Percentiles rank a stretch among this genome's conserved stretches.
phyloP scores from a whole-genome alignment of 2,329 filamentous ascomycete genomes.

The Volutella citrinella region DNA sequence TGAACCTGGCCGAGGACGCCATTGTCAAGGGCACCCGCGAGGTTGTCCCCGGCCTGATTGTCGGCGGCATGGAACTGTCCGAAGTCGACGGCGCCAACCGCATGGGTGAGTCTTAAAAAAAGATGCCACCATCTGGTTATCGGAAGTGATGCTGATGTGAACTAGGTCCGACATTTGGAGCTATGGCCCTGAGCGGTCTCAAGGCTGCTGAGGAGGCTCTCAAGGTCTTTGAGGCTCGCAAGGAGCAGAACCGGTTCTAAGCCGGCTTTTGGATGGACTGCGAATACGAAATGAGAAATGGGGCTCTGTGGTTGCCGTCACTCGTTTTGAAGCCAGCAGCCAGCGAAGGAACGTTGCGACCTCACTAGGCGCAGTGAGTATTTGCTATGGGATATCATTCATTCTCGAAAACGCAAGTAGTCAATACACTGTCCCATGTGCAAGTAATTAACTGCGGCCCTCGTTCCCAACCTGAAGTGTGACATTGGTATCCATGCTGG shows the following conservation, averaged over 20 bases:
- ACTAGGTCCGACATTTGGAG: slow-evolving; percentile 72
- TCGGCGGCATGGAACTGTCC: slow-evolving; percentile 92
- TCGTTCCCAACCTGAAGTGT: no score
- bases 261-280: neutral
- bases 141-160: no score
- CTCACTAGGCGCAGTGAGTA: no score
- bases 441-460: no score
- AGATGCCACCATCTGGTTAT: no score
- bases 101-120: slow-evolving; percentile 66
- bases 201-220: slow-evolving; percentile 89
- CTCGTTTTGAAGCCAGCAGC: no score
- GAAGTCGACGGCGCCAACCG: slow-evolving; percentile 89
- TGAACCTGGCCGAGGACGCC: slow-evolving; percentile 87
- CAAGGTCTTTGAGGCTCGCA: slow-evolving; percentile 71
- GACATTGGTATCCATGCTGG: no score
- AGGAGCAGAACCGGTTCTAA: slow-evolving; percentile 69
- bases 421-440: no score
- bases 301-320: no score
- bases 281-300: slow-evolving; percentile 1
- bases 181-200: slow-evolving; percentile 83
- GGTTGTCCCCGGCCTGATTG: slow-evolving; percentile 81
- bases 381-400: no score
- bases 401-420: no score
- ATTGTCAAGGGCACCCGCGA: slow-evolving; percentile 92
- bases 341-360: no score